Evolutionary conservation across 495 filamentous ascomycete species (phyloP).

Genomic region (Tetracladium marchalianum): DNA sequence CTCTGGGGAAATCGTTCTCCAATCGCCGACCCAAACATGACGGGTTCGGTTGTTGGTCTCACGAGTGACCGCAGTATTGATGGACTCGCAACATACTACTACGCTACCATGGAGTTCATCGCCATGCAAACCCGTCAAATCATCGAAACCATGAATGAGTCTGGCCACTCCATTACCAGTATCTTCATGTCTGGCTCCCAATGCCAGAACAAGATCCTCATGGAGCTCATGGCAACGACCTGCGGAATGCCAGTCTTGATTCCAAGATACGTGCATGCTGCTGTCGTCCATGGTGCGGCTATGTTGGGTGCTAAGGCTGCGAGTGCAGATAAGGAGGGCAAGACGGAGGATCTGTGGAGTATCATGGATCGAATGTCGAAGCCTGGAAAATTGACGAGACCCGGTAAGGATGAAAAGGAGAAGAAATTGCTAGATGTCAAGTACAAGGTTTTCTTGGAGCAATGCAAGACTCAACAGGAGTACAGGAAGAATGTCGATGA

Average conservation of each 20-base stretch:
- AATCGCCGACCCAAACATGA: conserved; percentile 85
- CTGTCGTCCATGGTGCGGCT: conserved; percentile 92
- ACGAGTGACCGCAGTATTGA: conserved; percentile 77
- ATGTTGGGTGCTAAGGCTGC: conserved; percentile 97
- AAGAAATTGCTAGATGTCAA: conserved; percentile 75
- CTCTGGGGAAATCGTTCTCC: conserved; percentile 96
- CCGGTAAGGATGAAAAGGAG: conserved; percentile 56
- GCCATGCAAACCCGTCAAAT: conserved; percentile 94
- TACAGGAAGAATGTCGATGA: conserved; percentile 62
- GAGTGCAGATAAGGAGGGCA: conserved; percentile 60
- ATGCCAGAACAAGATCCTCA: conserved; percentile 89
- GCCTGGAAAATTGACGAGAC: conserved; percentile 72
- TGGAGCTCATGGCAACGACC: conserved; percentile 80
- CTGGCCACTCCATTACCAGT: conserved; percentile 73
- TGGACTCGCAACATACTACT: conserved; percentile 83
- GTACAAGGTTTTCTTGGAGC: conserved; percentile 75
- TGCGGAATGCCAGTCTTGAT: conserved; percentile 89
- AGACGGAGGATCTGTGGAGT: conserved; percentile 78
- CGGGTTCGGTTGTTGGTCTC: conserved; percentile 76
- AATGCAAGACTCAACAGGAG: conserved; percentile 62
- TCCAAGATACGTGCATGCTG: conserved; percentile 83
- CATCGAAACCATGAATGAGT: conserved; percentile 78
- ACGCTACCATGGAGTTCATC: conserved; percentile 92
- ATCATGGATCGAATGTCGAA: conserved; percentile 98
- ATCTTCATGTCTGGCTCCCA: conserved; percentile 99